These are phyloP conservation scores for Graphilbum ipis-grandicollis DNA, from an alignment of 2,329 filamentous ascomycete species.

Conservation along the genomic window DNA sequence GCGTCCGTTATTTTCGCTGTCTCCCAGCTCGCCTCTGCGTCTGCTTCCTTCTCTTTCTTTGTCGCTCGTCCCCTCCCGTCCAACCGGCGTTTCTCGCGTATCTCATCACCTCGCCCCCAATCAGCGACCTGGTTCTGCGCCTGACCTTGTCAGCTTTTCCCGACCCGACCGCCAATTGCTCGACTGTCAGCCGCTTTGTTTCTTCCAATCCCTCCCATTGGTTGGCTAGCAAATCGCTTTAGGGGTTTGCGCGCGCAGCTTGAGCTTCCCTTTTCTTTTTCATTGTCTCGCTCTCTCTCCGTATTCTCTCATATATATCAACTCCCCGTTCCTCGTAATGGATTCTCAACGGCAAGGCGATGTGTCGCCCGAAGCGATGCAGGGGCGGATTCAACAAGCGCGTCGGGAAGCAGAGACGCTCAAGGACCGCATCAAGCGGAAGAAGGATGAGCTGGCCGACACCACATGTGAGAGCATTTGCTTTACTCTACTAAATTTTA, in stretches of 20 bases:
- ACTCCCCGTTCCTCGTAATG: no score
- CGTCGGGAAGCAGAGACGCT: slow-evolving; percentile 93
- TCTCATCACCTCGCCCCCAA: no score
- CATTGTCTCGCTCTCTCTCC: not conserved
- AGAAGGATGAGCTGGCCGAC: slow-evolving; percentile 98
- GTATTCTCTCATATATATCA: no score
- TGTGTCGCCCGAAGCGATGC: slow-evolving; percentile 63
- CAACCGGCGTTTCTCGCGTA: no score
- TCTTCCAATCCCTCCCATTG: no score
- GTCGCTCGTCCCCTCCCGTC: not conserved
- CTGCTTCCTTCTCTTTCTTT: not conserved
- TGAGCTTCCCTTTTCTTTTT: not conserved
- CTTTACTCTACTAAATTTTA: not conserved
- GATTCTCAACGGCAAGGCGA: slow-evolving; percentile 41
- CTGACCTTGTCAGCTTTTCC: not conserved
- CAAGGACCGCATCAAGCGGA: slow-evolving; percentile 98
- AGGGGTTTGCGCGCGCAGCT: no score
- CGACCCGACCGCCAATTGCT: not conserved
- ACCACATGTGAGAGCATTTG: slow-evolving; percentile 63
- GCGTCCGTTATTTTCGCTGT: not conserved
- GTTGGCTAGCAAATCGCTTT: no score
- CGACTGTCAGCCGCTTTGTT: not conserved
- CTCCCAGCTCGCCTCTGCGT: not conserved
- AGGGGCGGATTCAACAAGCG: slow-evolving; percentile 81
- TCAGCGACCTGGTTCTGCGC: no score